Base-by-base conservation (phyloP, 805 yeast genomes). In the Wickerhamiella shivajii region DNA sequence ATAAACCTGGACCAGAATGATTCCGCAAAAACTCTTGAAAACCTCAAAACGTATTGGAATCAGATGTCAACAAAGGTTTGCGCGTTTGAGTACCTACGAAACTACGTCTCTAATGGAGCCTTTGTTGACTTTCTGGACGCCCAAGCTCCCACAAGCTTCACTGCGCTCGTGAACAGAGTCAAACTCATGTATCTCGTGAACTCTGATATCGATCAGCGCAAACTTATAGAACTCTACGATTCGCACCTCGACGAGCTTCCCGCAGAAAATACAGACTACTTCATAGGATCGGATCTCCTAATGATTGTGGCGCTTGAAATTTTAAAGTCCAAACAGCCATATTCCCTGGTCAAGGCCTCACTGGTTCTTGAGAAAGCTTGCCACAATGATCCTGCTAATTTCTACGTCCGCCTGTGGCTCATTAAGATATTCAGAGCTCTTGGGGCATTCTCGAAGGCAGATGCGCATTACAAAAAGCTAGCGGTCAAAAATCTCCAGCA, bases 401-500 rank as follows among this genome's bases (percentile, higher is more conserved):
- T 73, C 49, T 74, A 72, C 44, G 57, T 79, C 14, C 64, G 73
- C 34, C 53, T 80, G 6, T 79, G 90, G 85, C 57, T 84, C 22
- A 63, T 78, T 31, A 63, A 70, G 19, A 49, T 81, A 3, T 79
- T 77, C 52, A 60, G 67, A 11, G 48, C 63, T 13, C 46, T 81
- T 6, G 83, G 83, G 31, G 59, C 71, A 7, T 60, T 61, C 20
- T 50, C 65, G 2, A 51, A 60, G 26, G 75, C 85, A 0, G 44
- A 52, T 21, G 49, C 52, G n/a, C 67, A 71, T 29, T 83, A 67
- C 50, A 52, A 63, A 11, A 47, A 60, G 1, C 53, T 85, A 33
- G 69, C 71, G 23, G 67, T 83, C 44, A 80, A 77, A 47, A 73
- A 75, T 56, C 54, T 84, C 6, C 97, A 87, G 53, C 60, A 65